Conservation (phyloP, 768 basidiomycete genomes). For the Psilocybe cubensis region DNA sequence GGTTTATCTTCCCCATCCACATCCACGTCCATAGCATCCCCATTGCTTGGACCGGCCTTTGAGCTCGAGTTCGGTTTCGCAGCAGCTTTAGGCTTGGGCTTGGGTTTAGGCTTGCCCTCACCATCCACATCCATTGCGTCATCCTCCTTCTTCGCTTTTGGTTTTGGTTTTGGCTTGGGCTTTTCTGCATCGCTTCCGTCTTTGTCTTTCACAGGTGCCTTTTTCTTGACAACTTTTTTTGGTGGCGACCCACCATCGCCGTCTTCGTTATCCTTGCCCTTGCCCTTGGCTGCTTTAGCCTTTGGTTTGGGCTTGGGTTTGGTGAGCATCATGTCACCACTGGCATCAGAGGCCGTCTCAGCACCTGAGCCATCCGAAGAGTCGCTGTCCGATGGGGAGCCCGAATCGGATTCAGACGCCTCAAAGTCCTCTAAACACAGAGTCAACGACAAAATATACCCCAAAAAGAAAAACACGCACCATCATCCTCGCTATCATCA, state of each 20-base stretch:
- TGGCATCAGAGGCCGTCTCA: slow-evolving; percentile 83
- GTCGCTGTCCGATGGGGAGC: slow-evolving; percentile 83
- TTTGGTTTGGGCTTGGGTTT: slow-evolving; percentile 44
- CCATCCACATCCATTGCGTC: no score
- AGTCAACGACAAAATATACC: slow-evolving; percentile 3
- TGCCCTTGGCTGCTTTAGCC: slow-evolving; percentile 28
- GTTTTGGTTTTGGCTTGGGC: slow-evolving; percentile 44
- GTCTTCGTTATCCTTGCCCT: slow-evolving; percentile 23
- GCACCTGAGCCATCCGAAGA: slow-evolving; percentile 65
- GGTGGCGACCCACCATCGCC: slow-evolving; percentile 9
- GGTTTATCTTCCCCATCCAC: slow-evolving; percentile 36
- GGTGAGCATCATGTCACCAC: slow-evolving; percentile 72
- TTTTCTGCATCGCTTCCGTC: slow-evolving; percentile 41
- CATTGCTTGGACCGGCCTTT: no score
- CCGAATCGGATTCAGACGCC: slow-evolving; percentile 81
- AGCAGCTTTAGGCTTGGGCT: no score
- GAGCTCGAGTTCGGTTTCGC: no score
- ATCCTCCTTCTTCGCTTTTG: slow-evolving; percentile 37
- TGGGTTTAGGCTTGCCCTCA: no score
- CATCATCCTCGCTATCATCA: slow-evolving; percentile 78
- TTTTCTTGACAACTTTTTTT: slow-evolving; percentile 19
- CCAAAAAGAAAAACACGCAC: slow-evolving; percentile 31
- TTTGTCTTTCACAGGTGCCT: slow-evolving; percentile 4
- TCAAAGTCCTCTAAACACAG: slow-evolving; percentile 80
- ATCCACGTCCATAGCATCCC: slow-evolving; percentile 54